These are phyloP conservation scores for Petasospora rhodanensis DNA, from an alignment of 1,139 yeast species.

Conservation along the genomic window DNA sequence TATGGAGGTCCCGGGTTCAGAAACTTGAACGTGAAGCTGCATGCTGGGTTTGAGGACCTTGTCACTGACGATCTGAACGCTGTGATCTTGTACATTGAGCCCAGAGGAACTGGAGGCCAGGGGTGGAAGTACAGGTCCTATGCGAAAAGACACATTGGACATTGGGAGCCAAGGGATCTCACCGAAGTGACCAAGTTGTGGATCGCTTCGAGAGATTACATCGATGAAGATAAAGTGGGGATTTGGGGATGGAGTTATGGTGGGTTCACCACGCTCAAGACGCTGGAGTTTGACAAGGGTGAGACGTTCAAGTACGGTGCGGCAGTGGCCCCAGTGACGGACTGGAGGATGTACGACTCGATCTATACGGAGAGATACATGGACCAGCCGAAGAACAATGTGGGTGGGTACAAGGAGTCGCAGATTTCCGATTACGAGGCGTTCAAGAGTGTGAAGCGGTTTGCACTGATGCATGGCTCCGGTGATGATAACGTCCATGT, in stretches of 20 bases:
- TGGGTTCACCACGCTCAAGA: conserved; percentile 64
- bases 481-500: conserved; percentile 90
- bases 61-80: conserved; percentile 57
- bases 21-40: conserved; percentile 46
- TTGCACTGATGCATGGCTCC: conserved; percentile 81
- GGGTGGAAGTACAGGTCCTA: conserved; percentile 65
- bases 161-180: conserved; percentile 74
- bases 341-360: conserved; percentile 67
- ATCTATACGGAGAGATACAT: conserved; percentile 79
- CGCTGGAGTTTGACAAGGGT: conserved; percentile 60
- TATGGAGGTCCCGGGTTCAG: conserved; percentile 91
- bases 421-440: conserved; percentile 39
- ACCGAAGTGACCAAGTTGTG: conserved; percentile 54
- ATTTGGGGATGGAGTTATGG: conserved; percentile 88
- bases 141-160: conserved; percentile 63
- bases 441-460: conserved; percentile 46
- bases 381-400: conserved; percentile 55
- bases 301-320: conserved; percentile 59
- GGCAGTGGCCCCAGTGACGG: conserved; percentile 77
- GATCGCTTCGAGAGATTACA: conserved; percentile 45
- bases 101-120: conserved; percentile 79
- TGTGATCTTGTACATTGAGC: conserved; percentile 71
- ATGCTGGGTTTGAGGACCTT: conserved; percentile 59
- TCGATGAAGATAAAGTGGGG: conserved; percentile 55
- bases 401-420: conserved; percentile 42